Evolutionary conservation across 768 basidiomycete species (phyloP), one percentile per base, ranked within the genome.

Genomic region (Panaeolus cyanescens): DNA sequence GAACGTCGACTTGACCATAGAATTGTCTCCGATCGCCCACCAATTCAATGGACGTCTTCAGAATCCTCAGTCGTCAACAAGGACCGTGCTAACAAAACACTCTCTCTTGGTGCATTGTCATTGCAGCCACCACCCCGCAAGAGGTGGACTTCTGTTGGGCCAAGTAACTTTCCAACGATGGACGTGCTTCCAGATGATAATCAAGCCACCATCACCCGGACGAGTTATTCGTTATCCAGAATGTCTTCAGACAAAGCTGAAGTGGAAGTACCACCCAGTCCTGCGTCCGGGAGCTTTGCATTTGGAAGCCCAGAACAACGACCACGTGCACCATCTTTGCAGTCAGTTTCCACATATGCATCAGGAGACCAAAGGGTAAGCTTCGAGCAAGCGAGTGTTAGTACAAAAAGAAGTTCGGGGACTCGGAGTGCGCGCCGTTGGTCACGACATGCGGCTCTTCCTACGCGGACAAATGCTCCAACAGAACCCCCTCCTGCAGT

Each of bases 401-500:
- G 77, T 58, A 75, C 77, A 17, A 72, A 72, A 58, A 66, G 73
- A 20, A 75, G 71, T 55, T 72, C 72, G 7, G 67, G 69, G 9
- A 73, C 72, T 32, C 76, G 75, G 63, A 72, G 70, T 61, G 68
- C 70, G 32, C 80, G 78, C 57, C 75, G 85, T 56, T 86, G 86
- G 85, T 87, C 86, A 34, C 77, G 83, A 55, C 85, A 83, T 63
- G 78, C 79, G 13, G 67, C 68, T 28, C 70, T 77, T 63, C 88
- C 88, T 8, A 79, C 82, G 20, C 79, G 81, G 53, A 70, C 79
- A 54, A 83, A 83, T 4, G 87, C 88, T 9, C 87, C 89, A 2
- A 80, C 75, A 28, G 88, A 85, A 5, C 86, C 88, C 15, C 80
- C 85, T 30, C 85, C 87, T 4, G 80, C 82, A 15, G 70, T 81